Conservation (phyloP, 2,329 filamentous ascomycete genomes). For the Trichoderma gracile region DNA sequence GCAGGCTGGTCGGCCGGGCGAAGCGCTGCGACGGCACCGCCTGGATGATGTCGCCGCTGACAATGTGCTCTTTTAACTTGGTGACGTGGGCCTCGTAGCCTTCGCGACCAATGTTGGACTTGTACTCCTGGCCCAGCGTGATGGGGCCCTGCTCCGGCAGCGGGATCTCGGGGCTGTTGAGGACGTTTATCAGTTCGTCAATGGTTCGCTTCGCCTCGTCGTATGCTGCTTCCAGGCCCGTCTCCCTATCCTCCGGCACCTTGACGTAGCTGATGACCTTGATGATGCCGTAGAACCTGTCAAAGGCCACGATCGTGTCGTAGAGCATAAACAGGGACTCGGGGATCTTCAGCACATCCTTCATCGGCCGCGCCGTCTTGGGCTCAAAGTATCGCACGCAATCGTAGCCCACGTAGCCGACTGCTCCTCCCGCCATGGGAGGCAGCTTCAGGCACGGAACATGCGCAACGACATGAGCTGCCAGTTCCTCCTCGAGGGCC, state of each 20-base stretch:
- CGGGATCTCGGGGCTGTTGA: conserved; percentile 73
- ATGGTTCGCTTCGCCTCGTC: conserved; percentile 65
- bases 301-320: conserved; percentile 90
- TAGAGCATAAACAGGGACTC: conserved; percentile 97
- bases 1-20: conserved; percentile 81
- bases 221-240: conserved; percentile 62
- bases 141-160: conserved; percentile 77
- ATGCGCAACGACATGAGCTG: conserved; percentile 74
- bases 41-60: conserved; percentile 92
- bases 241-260: conserved; percentile 57
- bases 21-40: conserved; percentile 94
- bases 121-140: conserved; percentile 72
- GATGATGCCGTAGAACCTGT: conserved; percentile 89
- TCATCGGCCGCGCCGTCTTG: conserved; percentile 84
- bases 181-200: conserved; percentile 65
- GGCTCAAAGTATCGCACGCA: conserved; percentile 98
- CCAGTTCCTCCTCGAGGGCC: conserved; percentile 76
- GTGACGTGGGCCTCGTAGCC: conserved; percentile 93
- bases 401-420: conserved; percentile 97
- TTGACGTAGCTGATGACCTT: conserved; percentile 91
- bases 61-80: conserved; percentile 85
- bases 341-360: conserved; percentile 84
- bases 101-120: conserved; percentile 83
- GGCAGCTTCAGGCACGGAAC: conserved; percentile 82
- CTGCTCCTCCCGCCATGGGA: conserved; percentile 84